A percentile compares a stretch with the other conserved stretches of the same genome.
These are phyloP conservation scores for Lactarius hatsudake DNA, from an alignment of 768 basidiomycete species.

Conservation along the genomic window DNA sequence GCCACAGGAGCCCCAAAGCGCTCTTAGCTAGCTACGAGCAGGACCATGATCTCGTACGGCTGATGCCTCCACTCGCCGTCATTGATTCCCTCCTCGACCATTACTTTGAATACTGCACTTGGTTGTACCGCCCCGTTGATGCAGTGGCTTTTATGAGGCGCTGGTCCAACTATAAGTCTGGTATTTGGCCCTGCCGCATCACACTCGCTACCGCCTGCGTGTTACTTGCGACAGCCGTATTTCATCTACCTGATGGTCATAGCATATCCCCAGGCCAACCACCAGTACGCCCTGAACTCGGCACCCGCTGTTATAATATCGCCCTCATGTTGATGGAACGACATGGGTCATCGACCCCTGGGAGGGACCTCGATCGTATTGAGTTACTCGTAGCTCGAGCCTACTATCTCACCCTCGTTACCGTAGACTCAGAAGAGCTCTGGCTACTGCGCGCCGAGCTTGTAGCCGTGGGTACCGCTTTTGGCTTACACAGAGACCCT, in stretches of 20 bases:
- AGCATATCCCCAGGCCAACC: slow-evolving; percentile 25
- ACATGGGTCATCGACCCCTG: slow-evolving; percentile 49
- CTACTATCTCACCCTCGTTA: slow-evolving; percentile 70
- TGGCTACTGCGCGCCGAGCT: slow-evolving; percentile 76
- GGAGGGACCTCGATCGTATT: slow-evolving; percentile 69
- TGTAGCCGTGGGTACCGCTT: slow-evolving; percentile 70
- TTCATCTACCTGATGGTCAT: slow-evolving; percentile 25
- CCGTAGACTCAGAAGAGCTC: slow-evolving; percentile 76
- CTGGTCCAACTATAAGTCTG: slow-evolving; percentile 27
- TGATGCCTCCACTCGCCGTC: slow-evolving; percentile 24
- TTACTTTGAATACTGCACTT: slow-evolving; percentile 28
- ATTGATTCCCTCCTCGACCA: slow-evolving; percentile 25
- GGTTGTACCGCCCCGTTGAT: slow-evolving; percentile 23
- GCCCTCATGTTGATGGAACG: slow-evolving; percentile 63
- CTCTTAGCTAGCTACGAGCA: slow-evolving; percentile 22
- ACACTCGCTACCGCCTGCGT: slow-evolving; percentile 26
- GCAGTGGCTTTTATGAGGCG: slow-evolving; percentile 20
- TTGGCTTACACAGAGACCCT: slow-evolving; percentile 88
- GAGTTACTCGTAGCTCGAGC: slow-evolving; percentile 68
- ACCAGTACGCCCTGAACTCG: slow-evolving; percentile 35
- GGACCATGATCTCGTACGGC: slow-evolving; percentile 26
- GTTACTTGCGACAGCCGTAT: slow-evolving; percentile 24
- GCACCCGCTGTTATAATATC: slow-evolving; percentile 66
- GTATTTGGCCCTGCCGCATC: slow-evolving; percentile 25
- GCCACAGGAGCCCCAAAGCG: slow-evolving; percentile 13